phyloP scores from a whole-genome alignment of 768 basidiomycete genomes.

The Rhizopogon vesiculosus region DNA sequence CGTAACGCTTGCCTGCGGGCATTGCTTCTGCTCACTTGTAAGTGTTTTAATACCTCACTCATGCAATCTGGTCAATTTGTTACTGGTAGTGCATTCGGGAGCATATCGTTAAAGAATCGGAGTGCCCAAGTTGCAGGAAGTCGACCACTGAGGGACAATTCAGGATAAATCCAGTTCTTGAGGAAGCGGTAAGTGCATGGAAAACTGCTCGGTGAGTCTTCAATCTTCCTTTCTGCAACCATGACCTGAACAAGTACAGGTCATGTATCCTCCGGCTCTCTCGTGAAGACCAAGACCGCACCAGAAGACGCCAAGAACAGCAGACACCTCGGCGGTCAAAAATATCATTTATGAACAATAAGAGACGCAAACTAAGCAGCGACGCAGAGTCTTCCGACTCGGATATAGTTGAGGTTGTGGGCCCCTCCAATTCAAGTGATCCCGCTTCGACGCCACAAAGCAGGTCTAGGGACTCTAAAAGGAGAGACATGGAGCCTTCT shows the following conservation, averaged over 20 bases:
- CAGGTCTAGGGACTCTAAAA: slow-evolving; percentile 11
- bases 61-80: slow-evolving; percentile 1
- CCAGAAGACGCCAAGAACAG: slow-evolving; percentile 2
- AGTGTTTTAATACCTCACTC: slow-evolving; percentile 16
- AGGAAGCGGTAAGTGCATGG: slow-evolving; percentile 71
- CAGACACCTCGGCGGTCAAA: slow-evolving; percentile 14
- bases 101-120: slow-evolving; percentile 50
- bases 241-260: slow-evolving; percentile 22
- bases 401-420: slow-evolving; percentile 24
- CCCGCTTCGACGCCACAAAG: slow-evolving; percentile 16
- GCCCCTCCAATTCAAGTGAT: slow-evolving; percentile 26
- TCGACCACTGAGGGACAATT: slow-evolving; percentile 55
- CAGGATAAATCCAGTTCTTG: slow-evolving; percentile 63
- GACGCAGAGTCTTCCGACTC: slow-evolving; percentile 18
- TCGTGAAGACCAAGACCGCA: slow-evolving; percentile 24
- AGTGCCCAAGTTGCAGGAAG: slow-evolving; percentile 72
- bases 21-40: slow-evolving; percentile 78
- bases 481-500: slow-evolving; percentile 16
- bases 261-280: slow-evolving; percentile 39
- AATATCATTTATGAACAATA: slow-evolving; percentile 15
- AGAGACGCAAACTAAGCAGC: slow-evolving; percentile 32
- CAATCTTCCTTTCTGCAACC: not conserved
- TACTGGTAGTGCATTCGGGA: slow-evolving; percentile 62
- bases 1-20: slow-evolving; percentile 70
- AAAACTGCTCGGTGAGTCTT: slow-evolving; percentile 54